Conservation (phyloP, 2,329 filamentous ascomycete genomes). For the Aspergillus arachidicola region DNA sequence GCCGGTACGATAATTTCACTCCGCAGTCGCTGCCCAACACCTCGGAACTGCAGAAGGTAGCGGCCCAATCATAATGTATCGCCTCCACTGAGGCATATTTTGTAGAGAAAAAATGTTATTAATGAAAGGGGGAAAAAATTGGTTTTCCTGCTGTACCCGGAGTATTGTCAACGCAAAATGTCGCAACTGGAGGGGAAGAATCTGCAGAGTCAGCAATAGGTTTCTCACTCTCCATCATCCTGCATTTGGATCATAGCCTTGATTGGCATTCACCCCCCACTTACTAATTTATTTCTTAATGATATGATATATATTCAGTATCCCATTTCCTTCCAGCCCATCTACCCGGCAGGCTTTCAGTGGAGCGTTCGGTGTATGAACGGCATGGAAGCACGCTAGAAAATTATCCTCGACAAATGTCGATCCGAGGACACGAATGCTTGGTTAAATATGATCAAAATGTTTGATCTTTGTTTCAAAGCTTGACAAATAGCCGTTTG, state of each 20-base stretch:
- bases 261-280: slow-evolving; percentile 2
- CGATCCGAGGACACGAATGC: background rate
- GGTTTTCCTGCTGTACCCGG: background rate
- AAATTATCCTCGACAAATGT: slow-evolving; percentile 15
- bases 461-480: background rate
- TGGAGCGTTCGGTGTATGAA: slow-evolving; percentile 14
- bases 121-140: background rate
- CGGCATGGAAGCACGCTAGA: slow-evolving; percentile 26
- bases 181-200: slow-evolving; percentile 8
- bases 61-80: slow-evolving; percentile 9
- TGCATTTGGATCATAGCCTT: background rate
- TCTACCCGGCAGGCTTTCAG: slow-evolving; percentile 3
- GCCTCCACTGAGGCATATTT: slow-evolving; percentile 6
- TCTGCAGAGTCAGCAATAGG: background rate
- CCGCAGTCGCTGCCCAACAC: slow-evolving; percentile 8
- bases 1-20: slow-evolving; percentile 3
- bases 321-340: slow-evolving; percentile 7
- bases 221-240: background rate
- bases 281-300: background rate
- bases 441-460: slow-evolving; percentile 4
- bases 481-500: background rate
- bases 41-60: slow-evolving; percentile 3
- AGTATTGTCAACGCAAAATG: slow-evolving; percentile 1
- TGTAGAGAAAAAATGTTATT: background rate
- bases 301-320: background rate